phyloP scores from a whole-genome alignment of 129 eudicot genomes.

The Flaveria trinervia region DNA sequence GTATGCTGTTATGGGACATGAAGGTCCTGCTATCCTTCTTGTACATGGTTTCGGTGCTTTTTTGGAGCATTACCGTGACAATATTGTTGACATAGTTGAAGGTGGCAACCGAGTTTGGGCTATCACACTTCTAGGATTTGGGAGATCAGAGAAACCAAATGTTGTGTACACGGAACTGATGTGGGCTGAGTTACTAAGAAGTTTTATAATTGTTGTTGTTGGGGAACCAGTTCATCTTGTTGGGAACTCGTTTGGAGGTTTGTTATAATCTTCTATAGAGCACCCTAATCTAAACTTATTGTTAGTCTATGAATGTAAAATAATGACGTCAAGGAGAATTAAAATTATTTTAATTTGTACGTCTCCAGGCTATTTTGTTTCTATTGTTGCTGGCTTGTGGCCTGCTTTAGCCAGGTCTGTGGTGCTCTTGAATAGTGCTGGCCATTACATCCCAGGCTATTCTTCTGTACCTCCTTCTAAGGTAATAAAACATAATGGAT shows the following conservation, averaged over 20 bases:
- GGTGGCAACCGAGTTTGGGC: constrained; percentile 83
- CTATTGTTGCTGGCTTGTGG: constrained; percentile 92
- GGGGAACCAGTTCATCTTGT: constrained; percentile 88
- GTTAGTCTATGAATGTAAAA: neutral
- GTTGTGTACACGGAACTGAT: constrained; percentile 76
- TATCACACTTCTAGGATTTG: constrained; percentile 83
- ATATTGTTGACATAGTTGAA: constrained; percentile 60
- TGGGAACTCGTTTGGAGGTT: constrained; percentile 97
- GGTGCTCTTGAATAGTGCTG: constrained; percentile 82
- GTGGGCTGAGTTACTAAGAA: constrained; percentile 88
- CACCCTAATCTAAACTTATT: constrained; percentile 10
- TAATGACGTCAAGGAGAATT: neutral
- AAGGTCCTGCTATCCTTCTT: constrained; percentile 87
- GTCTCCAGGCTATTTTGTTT: constrained; percentile 66
- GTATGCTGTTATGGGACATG: constrained; percentile 74
- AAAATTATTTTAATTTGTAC: neutral
- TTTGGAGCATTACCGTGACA: constrained; percentile 90
- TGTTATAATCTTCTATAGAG: constrained; percentile 20
- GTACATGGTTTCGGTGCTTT: constrained; percentile 99
- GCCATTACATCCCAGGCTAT: constrained; percentile 69
- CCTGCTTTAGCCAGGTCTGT: constrained; percentile 75
- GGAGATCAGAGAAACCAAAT: constrained; percentile 94
- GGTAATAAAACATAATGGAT: constrained; percentile 40
- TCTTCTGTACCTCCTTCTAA: constrained; percentile 54
- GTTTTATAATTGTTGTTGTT: constrained; percentile 81